Evolutionary conservation across 2,329 filamentous ascomycete species (phyloP), one percentile per base, ranked within the genome.

Genomic region (Cercospora janseana): DNA sequence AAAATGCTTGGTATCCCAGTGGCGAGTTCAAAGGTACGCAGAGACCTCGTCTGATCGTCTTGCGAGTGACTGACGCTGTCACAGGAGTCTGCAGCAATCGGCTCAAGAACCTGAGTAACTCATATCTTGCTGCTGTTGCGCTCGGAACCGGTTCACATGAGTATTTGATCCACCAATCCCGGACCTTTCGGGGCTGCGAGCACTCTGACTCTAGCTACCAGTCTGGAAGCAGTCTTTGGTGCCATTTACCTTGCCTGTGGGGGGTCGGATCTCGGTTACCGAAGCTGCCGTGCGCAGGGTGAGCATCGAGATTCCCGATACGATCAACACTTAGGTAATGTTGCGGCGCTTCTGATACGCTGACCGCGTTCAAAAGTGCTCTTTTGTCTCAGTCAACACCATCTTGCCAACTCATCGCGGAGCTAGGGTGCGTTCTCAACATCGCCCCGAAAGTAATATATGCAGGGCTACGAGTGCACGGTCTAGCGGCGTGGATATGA

Each of bases 221-320:
- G 45, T 15, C 23, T 47, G 15, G 34, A 47, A 40, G 45, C 45
- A 15, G 15, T 47, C 32, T 28, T 47, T 29, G 32, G 44, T n/a
- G 32, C 44, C 23, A 47, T 47, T 32, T 47, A 47, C 15, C n/a
- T 32, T 15, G 44, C 28, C n/a, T 47, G 44, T 23, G 31, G 32
- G 9, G 24, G 26, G 2, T n/a, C 12, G 23, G 15, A 38, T 38
- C 9, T 21, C 20, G 1, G 21, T 27, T n/a, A 13, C 40, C 23
- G 21, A 28, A 15, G 5, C 9, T 16, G 31, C 20, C 4, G 28
- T 47, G 44, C 15, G 21, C 10, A 32, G 23, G 7, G 21, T 47
- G 7, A 23, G 23, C 31, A 47, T 47, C 21, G 12, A 37, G 10
- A 23, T 47, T 10, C 44, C 31, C 21, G 44, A 21, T 23, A 18